Evolutionary conservation across 2,329 filamentous ascomycete species (phyloP).

Genomic region (Lasiodiplodia hormozganensis): DNA sequence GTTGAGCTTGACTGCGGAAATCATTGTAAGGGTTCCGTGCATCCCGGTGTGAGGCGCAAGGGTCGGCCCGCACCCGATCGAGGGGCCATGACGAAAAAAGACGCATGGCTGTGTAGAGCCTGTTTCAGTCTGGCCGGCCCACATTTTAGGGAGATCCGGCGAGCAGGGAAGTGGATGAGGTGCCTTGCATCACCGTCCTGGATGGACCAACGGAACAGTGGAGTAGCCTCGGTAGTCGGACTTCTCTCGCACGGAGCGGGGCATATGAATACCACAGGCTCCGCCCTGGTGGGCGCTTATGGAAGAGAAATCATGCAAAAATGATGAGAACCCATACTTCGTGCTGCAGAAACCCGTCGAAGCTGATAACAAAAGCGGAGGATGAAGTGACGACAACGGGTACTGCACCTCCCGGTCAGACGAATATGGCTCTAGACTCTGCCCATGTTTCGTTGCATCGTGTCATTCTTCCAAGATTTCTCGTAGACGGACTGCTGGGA

Average conservation of each 20-base stretch:
- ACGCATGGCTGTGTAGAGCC: neutral
- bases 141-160: neutral
- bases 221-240: constrained; percentile 22
- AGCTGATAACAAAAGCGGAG: constrained; percentile 9
- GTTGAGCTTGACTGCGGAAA: constrained; percentile 10
- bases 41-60: constrained; percentile 21
- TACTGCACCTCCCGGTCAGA: neutral
- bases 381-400: neutral
- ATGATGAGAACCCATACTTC: neutral
- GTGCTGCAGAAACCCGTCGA: neutral
- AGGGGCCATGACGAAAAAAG: constrained; percentile 10
- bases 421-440: neutral
- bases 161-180: neutral
- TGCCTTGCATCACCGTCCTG: constrained; percentile 1
- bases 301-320: neutral
- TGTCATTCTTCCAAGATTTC: neutral
- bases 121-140: neutral
- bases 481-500: neutral
- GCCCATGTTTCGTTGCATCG: neutral
- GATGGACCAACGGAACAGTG: constrained; percentile 12
- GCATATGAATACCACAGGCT: neutral
- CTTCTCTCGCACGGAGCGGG: constrained; percentile 17
- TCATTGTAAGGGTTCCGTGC: constrained; percentile 1
- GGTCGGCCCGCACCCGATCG: constrained; percentile 23
- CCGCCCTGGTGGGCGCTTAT: neutral